Evolutionary conservation across 2,329 filamentous ascomycete species (phyloP).

Genomic region (Exophiala mesophila): DNA sequence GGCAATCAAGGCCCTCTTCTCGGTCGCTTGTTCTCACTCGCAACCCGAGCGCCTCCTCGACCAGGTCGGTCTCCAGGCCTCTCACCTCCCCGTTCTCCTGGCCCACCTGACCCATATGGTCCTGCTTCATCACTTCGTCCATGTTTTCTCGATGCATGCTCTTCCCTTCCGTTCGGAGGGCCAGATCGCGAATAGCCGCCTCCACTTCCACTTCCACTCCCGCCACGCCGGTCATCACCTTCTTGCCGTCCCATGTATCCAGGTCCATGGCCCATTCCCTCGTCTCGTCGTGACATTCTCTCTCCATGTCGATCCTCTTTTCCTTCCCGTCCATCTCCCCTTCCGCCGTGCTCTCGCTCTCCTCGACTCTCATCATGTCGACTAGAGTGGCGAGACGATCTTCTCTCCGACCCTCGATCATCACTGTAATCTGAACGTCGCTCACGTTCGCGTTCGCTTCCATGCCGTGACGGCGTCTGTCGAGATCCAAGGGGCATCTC

Average conservation of each 20-base stretch:
- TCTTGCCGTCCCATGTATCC: slow-evolving; percentile 9
- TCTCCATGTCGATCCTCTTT: slow-evolving; percentile 21
- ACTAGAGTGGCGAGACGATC: slow-evolving; percentile 22
- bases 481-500: slow-evolving; percentile 26
- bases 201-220: slow-evolving; percentile 5
- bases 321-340: slow-evolving; percentile 16
- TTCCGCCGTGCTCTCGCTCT: slow-evolving; percentile 16
- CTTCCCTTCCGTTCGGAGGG: slow-evolving; percentile 31
- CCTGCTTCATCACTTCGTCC: slow-evolving; percentile 29
- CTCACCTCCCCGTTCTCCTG: slow-evolving; percentile 3
- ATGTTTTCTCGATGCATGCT: slow-evolving; percentile 33
- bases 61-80: slow-evolving; percentile 12
- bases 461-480: slow-evolving; percentile 19
- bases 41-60: slow-evolving; percentile 36
- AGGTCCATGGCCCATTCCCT: slow-evolving; percentile 9
- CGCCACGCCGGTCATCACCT: slow-evolving; percentile 16
- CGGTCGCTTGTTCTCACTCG: slow-evolving; percentile 38
- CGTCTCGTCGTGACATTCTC: slow-evolving; percentile 16
- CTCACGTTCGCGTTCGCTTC: slow-evolving; percentile 18
- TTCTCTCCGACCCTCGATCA: slow-evolving; percentile 22
- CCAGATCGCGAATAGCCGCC: slow-evolving; percentile 14
- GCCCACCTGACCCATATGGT: slow-evolving; percentile 28
- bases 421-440: slow-evolving; percentile 14
- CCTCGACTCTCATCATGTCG: slow-evolving; percentile 22
- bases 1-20: slow-evolving; percentile 35